These are phyloP conservation scores for Lumnitzera racemosa DNA, from an alignment of 345 rosid species.

Conservation along the genomic window DNA sequence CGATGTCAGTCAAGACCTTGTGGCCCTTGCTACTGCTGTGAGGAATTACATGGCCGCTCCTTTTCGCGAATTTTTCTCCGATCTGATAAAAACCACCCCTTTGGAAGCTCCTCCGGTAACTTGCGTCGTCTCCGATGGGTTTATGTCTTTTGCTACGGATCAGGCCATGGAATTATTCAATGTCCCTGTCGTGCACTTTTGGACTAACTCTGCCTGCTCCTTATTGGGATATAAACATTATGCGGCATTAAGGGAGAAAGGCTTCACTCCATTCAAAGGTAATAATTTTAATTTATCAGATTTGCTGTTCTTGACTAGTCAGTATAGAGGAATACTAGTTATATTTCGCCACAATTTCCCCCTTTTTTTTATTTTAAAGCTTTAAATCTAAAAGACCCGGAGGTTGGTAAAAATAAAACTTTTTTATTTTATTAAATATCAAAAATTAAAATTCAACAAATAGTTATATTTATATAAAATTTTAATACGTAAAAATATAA, in stretches of 20 bases:
- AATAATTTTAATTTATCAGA: background rate
- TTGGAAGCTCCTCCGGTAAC: constrained; percentile 2
- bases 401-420: no score
- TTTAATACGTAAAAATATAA: no score
- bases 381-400: no score
- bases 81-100: background rate
- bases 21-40: background rate
- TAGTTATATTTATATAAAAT: no score
- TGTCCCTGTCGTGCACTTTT: constrained; percentile 1
- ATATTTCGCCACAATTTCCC: background rate
- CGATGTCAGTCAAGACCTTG: constrained; percentile 1
- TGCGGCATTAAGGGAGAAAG: background rate
- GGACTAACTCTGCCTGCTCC: constrained; percentile 4
- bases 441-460: no score
- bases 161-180: constrained; percentile 1
- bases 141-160: constrained; percentile 4
- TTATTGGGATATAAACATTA: constrained; percentile 5
- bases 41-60: background rate
- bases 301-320: background rate
- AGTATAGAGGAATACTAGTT: background rate
- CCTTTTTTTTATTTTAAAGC: background rate
- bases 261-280: constrained; percentile 9
- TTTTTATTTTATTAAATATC: no score
- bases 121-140: constrained; percentile 8
- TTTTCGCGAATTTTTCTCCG: background rate